Base-by-base conservation (phyloP, 2,329 filamentous ascomycete genomes). In the Fusarium lateritium region DNA sequence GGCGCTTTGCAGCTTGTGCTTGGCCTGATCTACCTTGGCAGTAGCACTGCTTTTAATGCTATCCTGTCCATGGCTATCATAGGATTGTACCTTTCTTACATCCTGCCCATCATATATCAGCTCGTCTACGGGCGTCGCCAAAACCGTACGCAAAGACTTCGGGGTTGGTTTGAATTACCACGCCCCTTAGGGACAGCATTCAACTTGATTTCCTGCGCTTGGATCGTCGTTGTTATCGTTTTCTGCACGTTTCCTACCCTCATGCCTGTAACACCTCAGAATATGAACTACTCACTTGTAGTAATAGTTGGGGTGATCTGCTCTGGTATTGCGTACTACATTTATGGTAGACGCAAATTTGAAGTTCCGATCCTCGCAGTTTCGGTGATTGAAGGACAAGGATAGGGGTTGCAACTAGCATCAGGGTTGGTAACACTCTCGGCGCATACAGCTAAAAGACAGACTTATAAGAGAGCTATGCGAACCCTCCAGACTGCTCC, bases 211-310 rank as follows among this genome's bases (percentile, higher is more conserved):
- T 87, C n/a, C n/a, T n/a, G n/a, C n/a, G n/a, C n/a, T n/a, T n/a
- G 83, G 82, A 78, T 84, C 21, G 42, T 77, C 0, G 62, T 85
- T 7, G 81, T 81, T 0, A 79, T 83, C 36, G 61, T 84, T 2
- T 83, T 86, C 39, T 83, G 83, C 67, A 82, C 78, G 1, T 83
- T 85, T 34, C 83, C 83, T 2, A 76, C 76, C 2, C 55, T 70
- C 0, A 74, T 81, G 70, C 84, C 82, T 0, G 80, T 83, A 0
- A 81, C 79, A 2, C 58, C 78, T 0, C 75, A 80, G 38, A 82
- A 79, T 17, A 85, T 85, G 82, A 85, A 85, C 45, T 85, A 85
- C 57, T 78, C 79, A 0, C 76, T 77, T 38, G 81, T 83, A 0
- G 81, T 85, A 0, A 70, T 84, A 67, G 74, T 73, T 5, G 82